Base-by-base conservation (phyloP, 192 early-diverging fungal genomes). In the Ramicandelaber brevisporus region DNA sequence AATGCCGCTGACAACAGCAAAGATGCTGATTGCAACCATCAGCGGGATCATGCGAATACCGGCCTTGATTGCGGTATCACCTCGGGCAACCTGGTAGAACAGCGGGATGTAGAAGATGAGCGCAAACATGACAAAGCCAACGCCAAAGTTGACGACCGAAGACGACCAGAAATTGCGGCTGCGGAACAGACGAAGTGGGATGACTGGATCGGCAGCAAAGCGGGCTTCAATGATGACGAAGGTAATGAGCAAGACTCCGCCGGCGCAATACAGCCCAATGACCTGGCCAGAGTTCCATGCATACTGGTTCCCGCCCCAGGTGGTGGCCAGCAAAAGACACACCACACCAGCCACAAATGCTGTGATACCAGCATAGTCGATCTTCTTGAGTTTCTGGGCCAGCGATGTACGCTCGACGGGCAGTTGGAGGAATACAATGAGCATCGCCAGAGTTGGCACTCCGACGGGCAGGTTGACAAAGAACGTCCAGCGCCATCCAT, bases 1-100 rank as follows among this genome's bases (percentile, higher is more conserved):
- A 17, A 65, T 43, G 17, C 84, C 82, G 14, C 65, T 52, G 13
- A 44, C 26, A 21, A 85, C 65, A 19, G 64, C 49, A 19, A 65
- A 34, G 16, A 77, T 13, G 20, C 70, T 64, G 12, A 73, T 44
- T 17, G 58, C 56, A 18, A 79, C 31, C 21, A 87, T 61, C 10
- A 78, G 41, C 1, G 84, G 78, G 24, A 93, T 44, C 26, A 70
- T 41, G 28, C 72, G 55, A 16, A 93, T 29, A 13, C 82, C 80
- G 6, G 73, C 54, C 2, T 39, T 7, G 4, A 73, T 74, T 2
- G 88, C 68, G 22, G 65, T 41, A 13, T 60, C 44, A 34, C 69
- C 67, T 24, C 59, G 46, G 11, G 78, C 74, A 21, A 81, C 43
- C 36, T 55, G 62, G 40, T 58, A 78, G 20, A 52, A 69, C 7